Percentiles rank a stretch among this genome's conserved stretches.
Conservation (phyloP, 2,329 filamentous ascomycete genomes). For the Penicillium sp. region DNA sequence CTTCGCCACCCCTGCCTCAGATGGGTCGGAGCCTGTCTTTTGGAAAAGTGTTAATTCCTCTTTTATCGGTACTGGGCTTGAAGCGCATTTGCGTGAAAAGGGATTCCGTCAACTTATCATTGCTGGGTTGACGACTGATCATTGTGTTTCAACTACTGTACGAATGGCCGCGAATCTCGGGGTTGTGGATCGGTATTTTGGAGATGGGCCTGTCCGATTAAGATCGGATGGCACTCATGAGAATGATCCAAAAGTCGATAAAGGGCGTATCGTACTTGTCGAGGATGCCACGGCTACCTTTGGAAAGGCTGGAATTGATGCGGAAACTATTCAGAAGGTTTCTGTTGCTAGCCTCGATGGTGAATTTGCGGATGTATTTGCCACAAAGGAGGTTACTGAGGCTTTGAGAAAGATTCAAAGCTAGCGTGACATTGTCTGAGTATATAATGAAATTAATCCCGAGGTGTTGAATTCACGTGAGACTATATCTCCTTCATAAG, state of each 20-base stretch:
- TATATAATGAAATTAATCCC: not conserved
- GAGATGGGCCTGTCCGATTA: constrained; percentile 15
- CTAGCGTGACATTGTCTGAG: not conserved
- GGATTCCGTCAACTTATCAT: constrained; percentile 43
- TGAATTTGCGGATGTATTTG: constrained; percentile 48
- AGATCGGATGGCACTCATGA: constrained; percentile 24
- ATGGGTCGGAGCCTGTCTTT: constrained; percentile 41
- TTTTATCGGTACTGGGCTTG: constrained; percentile 49
- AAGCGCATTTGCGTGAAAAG: constrained; percentile 36
- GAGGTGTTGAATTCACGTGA: not conserved
- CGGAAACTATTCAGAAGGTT: constrained; percentile 49
- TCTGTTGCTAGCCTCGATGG: constrained; percentile 47
- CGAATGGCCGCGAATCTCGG: constrained; percentile 51
- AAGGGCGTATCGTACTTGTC: constrained; percentile 44
- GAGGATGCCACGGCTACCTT: constrained; percentile 51
- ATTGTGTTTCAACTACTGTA: constrained; percentile 51
- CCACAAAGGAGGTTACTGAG: constrained; percentile 40
- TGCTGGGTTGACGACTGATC: constrained; percentile 50
- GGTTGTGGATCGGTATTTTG: constrained; percentile 38
- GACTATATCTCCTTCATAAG: not conserved
- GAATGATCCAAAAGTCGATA: constrained; percentile 21
- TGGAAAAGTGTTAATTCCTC: constrained; percentile 50
- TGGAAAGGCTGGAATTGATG: constrained; percentile 45
- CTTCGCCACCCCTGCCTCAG: constrained; percentile 32
- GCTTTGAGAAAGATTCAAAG: constrained; percentile 20